Evolutionary conservation across 2,329 filamentous ascomycete genomes (phyloP).

Genomic region (Scedosporium aurantiacum): DNA sequence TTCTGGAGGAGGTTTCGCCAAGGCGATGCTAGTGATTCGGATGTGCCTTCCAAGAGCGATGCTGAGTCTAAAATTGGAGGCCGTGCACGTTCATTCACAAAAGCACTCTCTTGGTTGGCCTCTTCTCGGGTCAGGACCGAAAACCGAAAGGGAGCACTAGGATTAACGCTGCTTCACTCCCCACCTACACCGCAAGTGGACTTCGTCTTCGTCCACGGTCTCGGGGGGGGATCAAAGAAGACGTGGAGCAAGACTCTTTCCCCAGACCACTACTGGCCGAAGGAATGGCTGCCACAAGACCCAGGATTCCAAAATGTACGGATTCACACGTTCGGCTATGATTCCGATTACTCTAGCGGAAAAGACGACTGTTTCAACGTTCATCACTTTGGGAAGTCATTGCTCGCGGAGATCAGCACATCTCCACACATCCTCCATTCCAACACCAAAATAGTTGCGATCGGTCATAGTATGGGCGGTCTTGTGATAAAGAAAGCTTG

Average conservation of each 20-base stretch:
- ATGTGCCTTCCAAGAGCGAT: neutral
- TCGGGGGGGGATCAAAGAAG: slow-evolving; percentile 24
- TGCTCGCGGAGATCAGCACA: slow-evolving; percentile 16
- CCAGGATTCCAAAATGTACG: slow-evolving; percentile 16
- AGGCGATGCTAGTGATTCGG: neutral
- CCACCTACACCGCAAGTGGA: slow-evolving; percentile 16
- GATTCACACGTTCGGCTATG: slow-evolving; percentile 22
- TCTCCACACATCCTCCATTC: slow-evolving; percentile 13
- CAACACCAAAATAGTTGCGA: slow-evolving; percentile 16
- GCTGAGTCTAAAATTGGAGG: neutral
- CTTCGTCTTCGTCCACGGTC: slow-evolving; percentile 28
- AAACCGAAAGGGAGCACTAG: slow-evolving; percentile 5
- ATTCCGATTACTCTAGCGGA: slow-evolving; percentile 19
- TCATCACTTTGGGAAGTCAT: slow-evolving; percentile 20
- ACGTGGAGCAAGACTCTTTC: slow-evolving; percentile 23
- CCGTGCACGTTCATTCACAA: neutral
- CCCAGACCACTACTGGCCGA: slow-evolving; percentile 24
- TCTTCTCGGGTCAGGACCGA: neutral
- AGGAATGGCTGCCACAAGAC: slow-evolving; percentile 23
- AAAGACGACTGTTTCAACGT: slow-evolving; percentile 18
- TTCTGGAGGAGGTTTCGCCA: neutral
- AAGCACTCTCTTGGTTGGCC: neutral
- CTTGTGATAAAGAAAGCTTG: slow-evolving; percentile 23
- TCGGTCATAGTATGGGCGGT: slow-evolving; percentile 25
- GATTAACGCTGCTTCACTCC: slow-evolving; percentile 13